A percentile compares a stretch with the other conserved stretches of the same genome.
These are phyloP conservation scores for Choiromyces venosus DNA, from an alignment of 495 filamentous ascomycete genomes.

Conservation along the genomic window DNA sequence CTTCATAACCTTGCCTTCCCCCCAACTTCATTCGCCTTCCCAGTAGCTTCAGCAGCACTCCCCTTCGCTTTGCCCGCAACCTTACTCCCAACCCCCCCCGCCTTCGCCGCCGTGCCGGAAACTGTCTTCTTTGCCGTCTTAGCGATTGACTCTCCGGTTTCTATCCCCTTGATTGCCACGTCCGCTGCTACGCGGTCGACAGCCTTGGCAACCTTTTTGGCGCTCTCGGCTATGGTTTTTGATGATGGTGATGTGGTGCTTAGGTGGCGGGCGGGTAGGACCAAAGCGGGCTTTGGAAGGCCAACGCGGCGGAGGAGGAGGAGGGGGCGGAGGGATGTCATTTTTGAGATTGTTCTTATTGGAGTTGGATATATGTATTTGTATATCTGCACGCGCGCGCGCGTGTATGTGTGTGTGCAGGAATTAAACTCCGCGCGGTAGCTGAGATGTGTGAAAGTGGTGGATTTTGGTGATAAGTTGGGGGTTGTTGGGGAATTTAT, in stretches of 20 bases:
- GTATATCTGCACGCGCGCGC: no score
- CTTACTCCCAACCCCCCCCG: conserved; percentile 24
- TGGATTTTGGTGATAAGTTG: not conserved
- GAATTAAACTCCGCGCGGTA: no score
- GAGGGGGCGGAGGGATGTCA: conserved; percentile 17
- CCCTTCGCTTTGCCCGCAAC: conserved; percentile 31
- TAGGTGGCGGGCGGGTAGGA: not conserved
- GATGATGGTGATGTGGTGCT: conserved; percentile 2
- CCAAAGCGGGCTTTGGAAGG: not conserved
- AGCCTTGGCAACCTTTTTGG: conserved; percentile 26
- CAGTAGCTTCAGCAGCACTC: not conserved
- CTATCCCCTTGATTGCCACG: conserved; percentile 39
- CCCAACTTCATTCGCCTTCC: conserved; percentile 23
- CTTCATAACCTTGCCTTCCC: conserved; percentile 23
- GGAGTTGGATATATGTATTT: not conserved
- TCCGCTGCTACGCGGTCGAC: conserved; percentile 31
- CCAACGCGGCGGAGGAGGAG: not conserved
- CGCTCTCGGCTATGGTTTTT: conserved; percentile 17
- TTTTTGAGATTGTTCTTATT: not conserved
- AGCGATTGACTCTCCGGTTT: conserved; percentile 30
- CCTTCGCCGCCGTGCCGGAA: conserved; percentile 9
- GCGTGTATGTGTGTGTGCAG: no score
- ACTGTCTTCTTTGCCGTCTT: conserved; percentile 9
- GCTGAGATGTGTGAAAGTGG: not conserved
- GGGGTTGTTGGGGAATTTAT: not conserved